A percentile compares a stretch with the other conserved stretches of the same genome.
Evolutionary conservation across 2,329 filamentous ascomycete genomes (phyloP).

Genomic region (Anisogramma anomala): DNA sequence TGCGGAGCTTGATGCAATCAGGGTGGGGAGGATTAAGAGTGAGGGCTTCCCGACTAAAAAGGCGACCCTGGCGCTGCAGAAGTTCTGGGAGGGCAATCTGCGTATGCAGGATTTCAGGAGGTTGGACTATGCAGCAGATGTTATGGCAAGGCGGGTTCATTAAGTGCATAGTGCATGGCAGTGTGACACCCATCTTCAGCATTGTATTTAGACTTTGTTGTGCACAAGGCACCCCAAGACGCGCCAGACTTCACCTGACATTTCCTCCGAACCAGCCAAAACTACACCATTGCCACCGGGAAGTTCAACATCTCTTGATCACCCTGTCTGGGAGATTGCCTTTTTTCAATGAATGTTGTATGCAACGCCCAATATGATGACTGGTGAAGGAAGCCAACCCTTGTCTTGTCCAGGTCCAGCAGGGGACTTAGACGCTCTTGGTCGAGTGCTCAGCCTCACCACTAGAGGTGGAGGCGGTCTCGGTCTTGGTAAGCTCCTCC

Average conservation of each 20-base stretch:
- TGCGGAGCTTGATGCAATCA: conserved; percentile 12
- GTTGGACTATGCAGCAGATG: conserved; percentile 14
- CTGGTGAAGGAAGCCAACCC: no score
- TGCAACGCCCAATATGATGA: conserved; percentile 6
- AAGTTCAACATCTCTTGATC: conserved; percentile 3
- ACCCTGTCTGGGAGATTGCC: conserved; percentile 1
- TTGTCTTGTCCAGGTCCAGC: conserved; percentile 12
- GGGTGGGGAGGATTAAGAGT: conserved; percentile 23
- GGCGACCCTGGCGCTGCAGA: conserved; percentile 19
- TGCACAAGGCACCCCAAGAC: background rate
- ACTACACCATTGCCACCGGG: conserved; percentile 1
- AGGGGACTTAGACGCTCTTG: conserved; percentile 17
- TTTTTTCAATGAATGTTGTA: conserved; percentile 10
- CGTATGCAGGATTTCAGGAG: conserved; percentile 5
- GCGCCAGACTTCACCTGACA: no score
- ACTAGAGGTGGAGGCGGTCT: conserved; percentile 47
- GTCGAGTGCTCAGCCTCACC: conserved; percentile 31
- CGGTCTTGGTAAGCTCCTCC: conserved; percentile 45
- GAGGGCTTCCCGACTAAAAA: conserved; percentile 24
- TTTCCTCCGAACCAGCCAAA: conserved; percentile 1
- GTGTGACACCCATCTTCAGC: background rate
- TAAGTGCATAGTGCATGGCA: background rate
- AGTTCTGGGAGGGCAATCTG: conserved; percentile 13
- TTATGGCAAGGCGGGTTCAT: conserved; percentile 4
- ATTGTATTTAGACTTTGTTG: background rate